These are phyloP conservation scores for Kwoniella shandongensis DNA, from an alignment of 768 basidiomycete species.

Conservation along the genomic window DNA sequence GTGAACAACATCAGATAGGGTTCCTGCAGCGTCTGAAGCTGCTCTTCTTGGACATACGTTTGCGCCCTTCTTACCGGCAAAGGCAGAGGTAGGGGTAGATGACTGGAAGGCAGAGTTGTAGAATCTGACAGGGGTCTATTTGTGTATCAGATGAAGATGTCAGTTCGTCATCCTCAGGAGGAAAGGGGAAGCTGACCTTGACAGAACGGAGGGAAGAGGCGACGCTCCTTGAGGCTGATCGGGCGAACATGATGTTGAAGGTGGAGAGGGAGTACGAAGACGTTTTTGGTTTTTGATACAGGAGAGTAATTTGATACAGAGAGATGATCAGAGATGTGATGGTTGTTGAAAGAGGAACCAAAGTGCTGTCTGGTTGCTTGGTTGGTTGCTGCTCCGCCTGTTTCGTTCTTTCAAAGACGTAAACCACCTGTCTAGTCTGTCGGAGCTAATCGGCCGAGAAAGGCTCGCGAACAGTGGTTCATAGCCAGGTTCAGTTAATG, in stretches of 20 bases:
- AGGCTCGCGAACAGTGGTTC: conserved; percentile 1
- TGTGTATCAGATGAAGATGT: not conserved
- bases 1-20: conserved; percentile 15
- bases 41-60: conserved; percentile 62
- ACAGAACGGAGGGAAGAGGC: conserved; percentile 30
- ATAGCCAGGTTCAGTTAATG: too few relatives aligned
- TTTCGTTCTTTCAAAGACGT: too few relatives aligned
- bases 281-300: not conserved
- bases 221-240: conserved; percentile 29
- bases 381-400: too few relatives aligned
- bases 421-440: not conserved
- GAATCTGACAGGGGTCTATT: conserved; percentile 25
- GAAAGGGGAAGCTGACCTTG: conserved; percentile 12
- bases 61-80: conserved; percentile 82
- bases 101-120: conserved; percentile 52
- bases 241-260: conserved; percentile 27
- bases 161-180: not conserved
- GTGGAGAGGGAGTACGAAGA: not conserved
- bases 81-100: conserved; percentile 76
- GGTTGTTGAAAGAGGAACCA: not conserved
- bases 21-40: not conserved
- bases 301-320: too few relatives aligned
- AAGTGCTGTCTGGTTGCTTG: too few relatives aligned
- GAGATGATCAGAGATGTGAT: not conserved
- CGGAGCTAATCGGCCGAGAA: conserved; percentile 17